phyloP scores from a whole-genome alignment of 2,329 filamentous ascomycete species.

The Botrytis tulipae region DNA sequence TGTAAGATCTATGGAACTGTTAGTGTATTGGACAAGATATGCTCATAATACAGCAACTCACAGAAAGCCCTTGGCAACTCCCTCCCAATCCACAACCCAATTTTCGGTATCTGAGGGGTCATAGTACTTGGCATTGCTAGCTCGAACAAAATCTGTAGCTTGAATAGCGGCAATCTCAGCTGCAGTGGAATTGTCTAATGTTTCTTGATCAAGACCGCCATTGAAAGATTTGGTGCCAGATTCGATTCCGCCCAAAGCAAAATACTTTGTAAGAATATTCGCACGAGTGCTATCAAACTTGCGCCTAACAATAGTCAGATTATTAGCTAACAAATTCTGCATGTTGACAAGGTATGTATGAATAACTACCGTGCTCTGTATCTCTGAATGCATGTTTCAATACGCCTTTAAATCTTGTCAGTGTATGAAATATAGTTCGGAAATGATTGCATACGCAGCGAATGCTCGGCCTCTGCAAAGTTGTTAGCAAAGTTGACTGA shows the following conservation, averaged over 20 bases:
- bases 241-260: slow-evolving; percentile 80
- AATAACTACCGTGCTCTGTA: slow-evolving; percentile 55
- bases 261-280: slow-evolving; percentile 73
- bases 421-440: slow-evolving; percentile 15
- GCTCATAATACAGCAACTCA: slow-evolving; percentile 44
- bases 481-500: slow-evolving; percentile 30
- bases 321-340: neutral
- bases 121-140: slow-evolving; percentile 49
- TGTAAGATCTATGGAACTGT: slow-evolving; percentile 48
- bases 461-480: slow-evolving; percentile 50
- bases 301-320: slow-evolving; percentile 48
- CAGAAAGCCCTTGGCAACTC: slow-evolving; percentile 76
- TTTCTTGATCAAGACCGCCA: slow-evolving; percentile 56
- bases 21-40: slow-evolving; percentile 18
- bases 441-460: slow-evolving; percentile 49
- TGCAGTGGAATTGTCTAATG: slow-evolving; percentile 59
- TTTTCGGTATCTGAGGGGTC: slow-evolving; percentile 49
- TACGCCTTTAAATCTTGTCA: slow-evolving; percentile 52
- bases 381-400: slow-evolving; percentile 80
- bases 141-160: slow-evolving; percentile 58
- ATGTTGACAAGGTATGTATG: neutral
- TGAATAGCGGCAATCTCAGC: slow-evolving; percentile 63
- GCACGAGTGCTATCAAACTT: slow-evolving; percentile 64
- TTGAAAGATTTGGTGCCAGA: slow-evolving; percentile 59
- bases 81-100: slow-evolving; percentile 79